Percentiles rank a stretch among this genome's conserved stretches.
These are phyloP conservation scores for Yarrowia galli DNA, from an alignment of 1,139 yeast species.

Conservation along the genomic window DNA sequence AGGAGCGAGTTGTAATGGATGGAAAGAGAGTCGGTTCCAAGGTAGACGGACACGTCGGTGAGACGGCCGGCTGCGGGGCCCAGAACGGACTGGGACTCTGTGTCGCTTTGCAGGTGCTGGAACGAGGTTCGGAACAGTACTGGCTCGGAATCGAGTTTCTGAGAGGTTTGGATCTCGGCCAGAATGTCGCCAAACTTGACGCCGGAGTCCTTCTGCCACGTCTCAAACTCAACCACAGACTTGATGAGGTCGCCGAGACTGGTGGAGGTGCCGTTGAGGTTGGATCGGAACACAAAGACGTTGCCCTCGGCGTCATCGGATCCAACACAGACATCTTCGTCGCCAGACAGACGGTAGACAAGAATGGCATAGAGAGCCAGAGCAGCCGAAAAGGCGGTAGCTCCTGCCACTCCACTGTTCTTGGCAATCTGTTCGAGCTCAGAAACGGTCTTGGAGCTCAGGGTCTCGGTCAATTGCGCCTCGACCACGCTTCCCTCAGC, in stretches of 20 bases:
- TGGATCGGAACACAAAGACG: conserved; percentile 67
- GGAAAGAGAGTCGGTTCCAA: conserved; percentile 51
- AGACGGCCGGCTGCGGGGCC: conserved; percentile 53
- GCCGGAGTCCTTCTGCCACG: conserved; percentile 51
- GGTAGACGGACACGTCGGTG: conserved; percentile 69
- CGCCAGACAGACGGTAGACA: conserved; percentile 85
- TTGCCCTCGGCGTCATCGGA: conserved; percentile 57
- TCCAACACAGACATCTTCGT: conserved; percentile 89
- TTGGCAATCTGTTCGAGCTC: conserved; percentile 40
- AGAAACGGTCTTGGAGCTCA: conserved; percentile 47
- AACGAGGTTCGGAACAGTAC: conserved; percentile 70
- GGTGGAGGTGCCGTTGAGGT: conserved; percentile 53
- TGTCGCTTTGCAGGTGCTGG: conserved; percentile 51
- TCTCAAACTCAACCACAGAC: conserved; percentile 57
- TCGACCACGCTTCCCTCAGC: conserved; percentile 73
- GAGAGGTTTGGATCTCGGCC: conserved; percentile 57
- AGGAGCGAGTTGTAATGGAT: conserved; percentile 78
- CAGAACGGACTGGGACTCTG: conserved; percentile 43
- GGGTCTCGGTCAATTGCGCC: conserved; percentile 58
- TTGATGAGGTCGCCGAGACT: conserved; percentile 62
- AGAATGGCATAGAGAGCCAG: conserved; percentile 76
- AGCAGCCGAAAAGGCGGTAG: conserved; percentile 57
- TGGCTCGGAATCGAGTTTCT: conserved; percentile 65
- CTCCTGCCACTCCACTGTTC: conserved; percentile 32
- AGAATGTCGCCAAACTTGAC: conserved; percentile 64